Evolutionary conservation across 2,329 filamentous ascomycete genomes (phyloP).

Genomic region (Aureobasidium leucospermi): DNA sequence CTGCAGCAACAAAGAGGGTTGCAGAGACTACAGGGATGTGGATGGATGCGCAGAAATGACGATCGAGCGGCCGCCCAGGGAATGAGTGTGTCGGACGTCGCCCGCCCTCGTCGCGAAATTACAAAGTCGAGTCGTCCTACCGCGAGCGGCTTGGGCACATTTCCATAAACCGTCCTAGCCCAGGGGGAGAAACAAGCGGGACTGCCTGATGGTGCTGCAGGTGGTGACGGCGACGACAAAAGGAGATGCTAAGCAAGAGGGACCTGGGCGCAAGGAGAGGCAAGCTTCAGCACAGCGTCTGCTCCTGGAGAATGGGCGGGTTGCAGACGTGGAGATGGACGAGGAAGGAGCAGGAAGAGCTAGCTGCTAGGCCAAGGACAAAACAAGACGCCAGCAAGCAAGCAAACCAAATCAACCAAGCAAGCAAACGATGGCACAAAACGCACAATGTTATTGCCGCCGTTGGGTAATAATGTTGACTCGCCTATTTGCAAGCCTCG

Average conservation of each 20-base stretch:
- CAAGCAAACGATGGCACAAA: conserved; percentile 12
- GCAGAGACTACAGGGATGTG: conserved; percentile 1
- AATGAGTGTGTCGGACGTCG: conserved; percentile 13
- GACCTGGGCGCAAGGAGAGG: not conserved
- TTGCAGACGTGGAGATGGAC: not conserved
- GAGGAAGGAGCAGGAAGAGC: not conserved
- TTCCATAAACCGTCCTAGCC: conserved; percentile 1
- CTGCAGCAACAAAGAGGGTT: conserved; percentile 12
- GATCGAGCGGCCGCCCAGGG: conserved; percentile 3
- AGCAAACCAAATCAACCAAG: not conserved
- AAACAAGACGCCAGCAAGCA: not conserved
- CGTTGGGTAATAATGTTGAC: conserved; percentile 12
- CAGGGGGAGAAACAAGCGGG: not conserved
- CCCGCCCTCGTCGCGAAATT: not conserved
- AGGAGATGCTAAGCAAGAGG: not conserved
- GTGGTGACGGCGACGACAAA: not conserved
- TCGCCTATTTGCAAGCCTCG: conserved; percentile 9
- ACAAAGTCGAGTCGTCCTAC: conserved; percentile 7
- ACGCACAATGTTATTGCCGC: conserved; percentile 10
- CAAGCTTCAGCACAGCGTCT: not conserved
- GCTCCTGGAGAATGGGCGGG: not conserved
- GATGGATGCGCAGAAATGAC: conserved; percentile 4
- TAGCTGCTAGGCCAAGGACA: not conserved
- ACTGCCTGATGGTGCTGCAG: conserved; percentile 1
- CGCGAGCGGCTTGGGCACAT: conserved; percentile 5